These are phyloP conservation scores for Boletus rex-veris DNA, from an alignment of 768 basidiomycete species.

Conservation along the genomic window DNA sequence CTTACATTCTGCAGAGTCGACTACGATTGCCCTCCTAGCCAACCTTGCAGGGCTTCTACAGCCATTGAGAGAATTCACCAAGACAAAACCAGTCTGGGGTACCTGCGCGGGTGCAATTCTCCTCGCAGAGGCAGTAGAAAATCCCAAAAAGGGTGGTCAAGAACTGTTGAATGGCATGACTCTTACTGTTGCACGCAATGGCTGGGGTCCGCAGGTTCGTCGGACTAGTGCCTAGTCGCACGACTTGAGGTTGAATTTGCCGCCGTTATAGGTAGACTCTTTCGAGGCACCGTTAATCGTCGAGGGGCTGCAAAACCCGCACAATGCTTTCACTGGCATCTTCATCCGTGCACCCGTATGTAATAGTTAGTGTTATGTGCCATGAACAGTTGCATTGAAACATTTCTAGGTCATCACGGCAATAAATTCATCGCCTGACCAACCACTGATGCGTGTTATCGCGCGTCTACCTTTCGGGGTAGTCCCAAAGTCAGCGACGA, in stretches of 20 bases:
- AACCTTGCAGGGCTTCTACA: conserved; percentile 71
- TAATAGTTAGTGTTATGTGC: neutral
- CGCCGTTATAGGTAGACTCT: conserved; percentile 65
- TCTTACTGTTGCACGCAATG: conserved; percentile 80
- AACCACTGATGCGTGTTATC: conserved; percentile 63
- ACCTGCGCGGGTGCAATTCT: conserved; percentile 96
- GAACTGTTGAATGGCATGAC: conserved; percentile 80
- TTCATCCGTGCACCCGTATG: conserved; percentile 93
- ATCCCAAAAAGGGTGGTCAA: conserved; percentile 83
- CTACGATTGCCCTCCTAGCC: conserved; percentile 81
- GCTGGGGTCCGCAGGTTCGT: conserved; percentile 87
- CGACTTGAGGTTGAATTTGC: neutral
- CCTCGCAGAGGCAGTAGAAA: conserved; percentile 68
- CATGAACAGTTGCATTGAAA: neutral
- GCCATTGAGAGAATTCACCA: conserved; percentile 74
- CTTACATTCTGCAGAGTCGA: conserved; percentile 60
- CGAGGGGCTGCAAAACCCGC: conserved; percentile 54
- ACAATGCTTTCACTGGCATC: conserved; percentile 68
- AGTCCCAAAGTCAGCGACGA: conserved; percentile 35
- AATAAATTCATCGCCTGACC: conserved; percentile 43
- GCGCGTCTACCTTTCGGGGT: conserved; percentile 60
- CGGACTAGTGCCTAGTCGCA: neutral
- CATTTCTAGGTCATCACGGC: conserved; percentile 57
- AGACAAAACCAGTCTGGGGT: conserved; percentile 81
- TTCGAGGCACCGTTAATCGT: conserved; percentile 80